Evolutionary conservation across 208 protist genomes (phyloP).

Genomic region (Trypanosoma theileri): DNA sequence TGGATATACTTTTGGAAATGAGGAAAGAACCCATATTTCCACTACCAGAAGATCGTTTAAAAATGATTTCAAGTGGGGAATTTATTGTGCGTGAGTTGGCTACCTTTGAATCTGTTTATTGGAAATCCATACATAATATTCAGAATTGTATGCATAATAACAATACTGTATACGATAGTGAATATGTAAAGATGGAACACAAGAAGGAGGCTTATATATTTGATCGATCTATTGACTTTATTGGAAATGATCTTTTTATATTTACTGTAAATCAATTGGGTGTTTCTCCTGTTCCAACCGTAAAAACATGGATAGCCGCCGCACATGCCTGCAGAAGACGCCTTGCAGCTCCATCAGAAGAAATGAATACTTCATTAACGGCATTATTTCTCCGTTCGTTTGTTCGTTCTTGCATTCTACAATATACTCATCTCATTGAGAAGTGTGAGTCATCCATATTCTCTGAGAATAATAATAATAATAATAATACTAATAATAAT

Average conservation of each 20-base stretch:
- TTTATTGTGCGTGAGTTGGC: slow-evolving; percentile 40
- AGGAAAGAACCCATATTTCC: slow-evolving; percentile 13
- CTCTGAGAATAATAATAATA: slow-evolving; percentile 1
- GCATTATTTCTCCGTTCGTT: slow-evolving; percentile 31
- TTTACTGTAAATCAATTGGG: slow-evolving; percentile 32
- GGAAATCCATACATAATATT: slow-evolving; percentile 11
- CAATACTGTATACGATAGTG: not conserved
- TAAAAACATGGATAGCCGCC: slow-evolving; percentile 43
- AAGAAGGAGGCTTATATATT: slow-evolving; percentile 14
- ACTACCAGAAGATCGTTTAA: slow-evolving; percentile 9
- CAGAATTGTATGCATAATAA: not conserved
- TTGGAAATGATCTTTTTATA: slow-evolving; percentile 18
- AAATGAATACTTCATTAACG: slow-evolving; percentile 23
- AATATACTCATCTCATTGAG: slow-evolving; percentile 30
- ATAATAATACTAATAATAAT: not conserved
- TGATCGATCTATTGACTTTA: slow-evolving; percentile 20
- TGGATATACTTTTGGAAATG: slow-evolving; percentile 10
- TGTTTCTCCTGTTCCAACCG: slow-evolving; percentile 34
- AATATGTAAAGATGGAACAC: not conserved
- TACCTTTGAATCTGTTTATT: slow-evolving; percentile 46
- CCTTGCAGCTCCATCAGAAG: not conserved
- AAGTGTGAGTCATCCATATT: not conserved
- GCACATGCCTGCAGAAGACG: slow-evolving; percentile 22
- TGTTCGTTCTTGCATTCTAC: slow-evolving; percentile 33
- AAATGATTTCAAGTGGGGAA: not conserved